Base-by-base conservation (phyloP, 192 early-diverging fungal genomes). In the Coemansia sp. region DNA sequence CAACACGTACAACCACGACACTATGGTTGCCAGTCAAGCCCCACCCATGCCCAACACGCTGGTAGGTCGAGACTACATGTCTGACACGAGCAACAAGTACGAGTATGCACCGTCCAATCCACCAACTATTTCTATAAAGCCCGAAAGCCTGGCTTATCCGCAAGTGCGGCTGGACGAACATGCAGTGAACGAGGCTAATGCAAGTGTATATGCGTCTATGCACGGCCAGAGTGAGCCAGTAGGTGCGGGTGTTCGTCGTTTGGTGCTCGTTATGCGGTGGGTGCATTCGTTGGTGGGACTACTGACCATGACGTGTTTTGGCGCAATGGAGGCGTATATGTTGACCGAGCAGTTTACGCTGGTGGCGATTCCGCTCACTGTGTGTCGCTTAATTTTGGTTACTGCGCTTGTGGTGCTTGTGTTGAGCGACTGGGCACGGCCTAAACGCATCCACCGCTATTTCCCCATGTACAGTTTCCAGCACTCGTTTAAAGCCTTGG, bases 291-390 rank as follows among this genome's bases (percentile, higher is more conserved):
- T 69, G n/a, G 49, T 54, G 1, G 58, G 66, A 0, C 2, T 63
- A n/a, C 27, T 66, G 32, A 39, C 73, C 48, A n/a, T 66, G 15
- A 39, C 22, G 1, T 65, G 70, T 25, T 39, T 79, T 41, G 59
- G 59, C 12, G 76, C 49, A 41, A 73, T 79, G 67, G 62, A 79
- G 43, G 63, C 64, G 0, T 79, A 73, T 41, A 79, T 79, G 76
- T 27, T 79, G 29, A 21, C 61, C 1, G 55, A 37, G 23, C 35
- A 73, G 11, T 54, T 64, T 3, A 53, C 50, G 35, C 61, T 73
- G 1, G 66, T 73, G 0, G 62, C 65, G 0, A 68, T 79, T 21
- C 76, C 76, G 6, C 66, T 69, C 19, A 69, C 72, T 48, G 64
- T 72, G 3, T 73, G 76, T 25, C 65, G 76, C 1, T n/a, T 79